Conservation (phyloP, 1,284 basidiomycete genomes). For the Coniferiporia sulphurascens region DNA sequence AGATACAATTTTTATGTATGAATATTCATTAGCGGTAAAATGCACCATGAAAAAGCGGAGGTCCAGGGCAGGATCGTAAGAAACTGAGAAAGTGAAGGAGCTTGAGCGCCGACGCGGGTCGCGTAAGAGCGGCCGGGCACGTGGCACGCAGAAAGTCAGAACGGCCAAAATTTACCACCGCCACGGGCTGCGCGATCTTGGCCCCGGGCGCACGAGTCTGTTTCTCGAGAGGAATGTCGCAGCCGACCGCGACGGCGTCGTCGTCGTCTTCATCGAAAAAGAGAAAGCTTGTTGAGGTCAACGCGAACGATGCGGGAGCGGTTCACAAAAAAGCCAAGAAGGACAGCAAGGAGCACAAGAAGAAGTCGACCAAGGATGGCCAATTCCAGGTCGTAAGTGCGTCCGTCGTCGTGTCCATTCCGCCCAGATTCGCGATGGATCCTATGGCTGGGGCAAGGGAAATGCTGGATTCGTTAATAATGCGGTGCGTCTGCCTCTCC, state of each 20-base stretch:
- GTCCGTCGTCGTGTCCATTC: conserved; percentile 70
- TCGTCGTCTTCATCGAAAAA: conserved; percentile 36
- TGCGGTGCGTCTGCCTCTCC: conserved; percentile 61
- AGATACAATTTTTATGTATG: not conserved
- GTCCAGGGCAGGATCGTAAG: not conserved
- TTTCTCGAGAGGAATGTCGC: not conserved
- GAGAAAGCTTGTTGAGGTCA: conserved; percentile 42
- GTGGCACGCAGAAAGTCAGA: not conserved
- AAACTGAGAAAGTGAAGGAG: not conserved
- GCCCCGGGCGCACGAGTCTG: not conserved
- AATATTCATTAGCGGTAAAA: not conserved
- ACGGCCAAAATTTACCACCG: conserved; percentile 17
- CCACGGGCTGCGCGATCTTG: not conserved
- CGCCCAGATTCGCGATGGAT: conserved; percentile 76
- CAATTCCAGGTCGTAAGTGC: conserved; percentile 69
- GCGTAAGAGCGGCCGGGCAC: conserved; percentile 1
- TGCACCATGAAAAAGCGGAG: conserved; percentile 18
- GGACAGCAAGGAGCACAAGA: conserved; percentile 40
- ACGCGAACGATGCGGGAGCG: conserved; percentile 23
- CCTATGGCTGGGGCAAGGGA: conserved; percentile 74
- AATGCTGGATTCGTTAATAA: conserved; percentile 88
- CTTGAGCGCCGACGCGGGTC: not conserved
- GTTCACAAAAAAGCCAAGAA: conserved; percentile 30
- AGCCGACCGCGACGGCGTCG: conserved; percentile 26
- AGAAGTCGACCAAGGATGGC: conserved; percentile 37